Percentiles rank a stretch among this genome's conserved stretches.
These are phyloP conservation scores for Tetradesmus lagerheimii DNA, from an alignment of 139 green algal species.

Conservation along the genomic window DNA sequence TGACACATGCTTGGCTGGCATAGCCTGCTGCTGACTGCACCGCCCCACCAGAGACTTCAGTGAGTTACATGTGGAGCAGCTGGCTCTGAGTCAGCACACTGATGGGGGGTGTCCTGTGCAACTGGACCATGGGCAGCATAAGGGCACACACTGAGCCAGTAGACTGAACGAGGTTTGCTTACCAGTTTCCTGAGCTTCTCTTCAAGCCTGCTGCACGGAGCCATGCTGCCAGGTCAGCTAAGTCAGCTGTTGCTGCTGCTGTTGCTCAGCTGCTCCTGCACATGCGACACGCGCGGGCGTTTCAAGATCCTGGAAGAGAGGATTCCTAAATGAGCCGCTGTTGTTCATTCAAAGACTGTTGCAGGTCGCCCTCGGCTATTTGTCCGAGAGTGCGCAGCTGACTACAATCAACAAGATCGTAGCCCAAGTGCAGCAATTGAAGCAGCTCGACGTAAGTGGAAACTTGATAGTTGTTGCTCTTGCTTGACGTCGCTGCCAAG, in stretches of 20 bases:
- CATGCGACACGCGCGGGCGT: not conserved
- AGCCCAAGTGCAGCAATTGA: not conserved
- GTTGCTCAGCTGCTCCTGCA: not conserved
- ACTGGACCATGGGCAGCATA: too few relatives aligned
- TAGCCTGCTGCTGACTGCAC: not conserved
- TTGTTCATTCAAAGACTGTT: not conserved
- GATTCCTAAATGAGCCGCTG: not conserved
- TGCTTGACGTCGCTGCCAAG: not conserved
- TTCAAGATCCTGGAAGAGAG: not conserved
- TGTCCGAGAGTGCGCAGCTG: constrained; percentile 1
- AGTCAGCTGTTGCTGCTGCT: not conserved
- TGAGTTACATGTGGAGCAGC: too few relatives aligned
- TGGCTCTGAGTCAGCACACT: too few relatives aligned
- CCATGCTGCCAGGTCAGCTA: constrained; percentile 8
- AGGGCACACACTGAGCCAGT: not conserved
- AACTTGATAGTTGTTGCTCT: not conserved
- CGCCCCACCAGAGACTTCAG: too few relatives aligned
- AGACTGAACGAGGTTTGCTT: not conserved
- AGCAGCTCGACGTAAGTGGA: not conserved
- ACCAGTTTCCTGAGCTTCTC: constrained; percentile 34
- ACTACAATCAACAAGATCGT: not conserved
- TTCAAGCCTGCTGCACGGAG: constrained; percentile 1
- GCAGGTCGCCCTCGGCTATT: not conserved
- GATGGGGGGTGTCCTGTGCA: too few relatives aligned
- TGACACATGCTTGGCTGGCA: not conserved